Conservation (phyloP, 257 asterid genomes). For the Solanum verrucosum region DNA sequence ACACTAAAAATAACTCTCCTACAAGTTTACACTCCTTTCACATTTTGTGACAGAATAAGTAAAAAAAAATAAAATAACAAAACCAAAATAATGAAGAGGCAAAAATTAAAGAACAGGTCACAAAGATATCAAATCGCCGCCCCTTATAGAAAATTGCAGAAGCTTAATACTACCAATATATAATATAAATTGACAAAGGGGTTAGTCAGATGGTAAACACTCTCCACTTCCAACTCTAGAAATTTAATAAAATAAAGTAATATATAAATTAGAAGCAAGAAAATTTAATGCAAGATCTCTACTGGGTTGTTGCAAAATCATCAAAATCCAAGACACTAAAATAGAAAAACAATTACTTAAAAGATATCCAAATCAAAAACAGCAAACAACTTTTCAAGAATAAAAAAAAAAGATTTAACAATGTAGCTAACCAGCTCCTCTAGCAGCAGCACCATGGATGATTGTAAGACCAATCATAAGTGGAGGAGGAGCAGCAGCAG, state of each 20-base stretch:
- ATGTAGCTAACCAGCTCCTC: constrained; percentile 58
- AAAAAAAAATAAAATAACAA: neutral
- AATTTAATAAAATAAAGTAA: neutral
- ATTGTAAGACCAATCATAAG: constrained; percentile 78
- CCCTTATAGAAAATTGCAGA: neutral
- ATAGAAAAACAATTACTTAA: neutral
- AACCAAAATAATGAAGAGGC: neutral
- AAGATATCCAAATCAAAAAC: neutral
- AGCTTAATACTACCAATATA: neutral
- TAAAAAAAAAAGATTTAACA: neutral
- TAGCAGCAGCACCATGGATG: constrained; percentile 73
- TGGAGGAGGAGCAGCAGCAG: constrained; percentile 37
- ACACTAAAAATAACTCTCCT: neutral
- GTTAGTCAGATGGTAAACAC: neutral
- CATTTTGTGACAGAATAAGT: neutral
- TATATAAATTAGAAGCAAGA: neutral
- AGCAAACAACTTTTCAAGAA: neutral
- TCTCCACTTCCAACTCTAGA: neutral
- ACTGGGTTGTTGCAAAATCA: neutral
- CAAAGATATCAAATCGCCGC: neutral
- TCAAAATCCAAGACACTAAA: neutral
- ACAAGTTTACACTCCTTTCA: neutral
- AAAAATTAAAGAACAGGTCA: neutral
- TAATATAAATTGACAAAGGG: neutral
- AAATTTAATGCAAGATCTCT: neutral